These are phyloP conservation scores for Backusella tuberculispora DNA, from an alignment of 192 early-diverging fungal species.

Conservation along the genomic window DNA sequence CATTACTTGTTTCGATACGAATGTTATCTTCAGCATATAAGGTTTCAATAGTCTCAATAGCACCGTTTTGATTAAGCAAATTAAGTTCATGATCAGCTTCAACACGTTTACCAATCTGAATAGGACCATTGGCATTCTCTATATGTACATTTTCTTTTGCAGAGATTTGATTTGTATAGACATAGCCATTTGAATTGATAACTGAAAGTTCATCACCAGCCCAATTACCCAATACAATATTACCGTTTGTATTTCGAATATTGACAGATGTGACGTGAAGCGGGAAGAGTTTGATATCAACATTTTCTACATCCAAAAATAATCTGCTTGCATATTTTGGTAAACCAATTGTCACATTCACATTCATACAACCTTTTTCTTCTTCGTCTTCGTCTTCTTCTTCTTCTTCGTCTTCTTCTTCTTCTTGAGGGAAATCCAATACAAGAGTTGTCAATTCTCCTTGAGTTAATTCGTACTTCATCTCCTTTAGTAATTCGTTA, in stretches of 20 bases:
- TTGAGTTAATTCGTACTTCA: not conserved
- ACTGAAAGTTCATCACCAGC: conserved; percentile 6
- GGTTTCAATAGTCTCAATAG: not conserved
- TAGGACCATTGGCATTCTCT: conserved; percentile 1
- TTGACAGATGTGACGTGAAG: not conserved
- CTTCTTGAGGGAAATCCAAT: not conserved
- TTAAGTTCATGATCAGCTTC: not conserved
- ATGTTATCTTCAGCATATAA: not conserved
- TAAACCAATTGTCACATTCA: not conserved
- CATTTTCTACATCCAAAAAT: conserved; percentile 2
- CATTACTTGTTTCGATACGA: conserved; percentile 5
- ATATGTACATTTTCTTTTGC: conserved; percentile 1
- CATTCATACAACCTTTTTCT: conserved; percentile 5
- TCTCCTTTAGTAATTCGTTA: conserved; percentile 6
- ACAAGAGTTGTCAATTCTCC: not conserved
- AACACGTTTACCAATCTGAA: not conserved
- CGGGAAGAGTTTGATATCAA: not conserved
- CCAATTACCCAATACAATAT: not conserved
- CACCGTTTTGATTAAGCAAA: not conserved
- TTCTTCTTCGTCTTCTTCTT: not conserved
- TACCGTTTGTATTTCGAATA: conserved; percentile 3
- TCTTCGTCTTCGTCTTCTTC: not conserved
- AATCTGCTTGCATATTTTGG: conserved; percentile 7
- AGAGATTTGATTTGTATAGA: not conserved
- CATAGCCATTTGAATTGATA: conserved; percentile 1